Evolutionary conservation across 2,329 filamentous ascomycete species (phyloP).

Genomic region (Fusarium compactum): DNA sequence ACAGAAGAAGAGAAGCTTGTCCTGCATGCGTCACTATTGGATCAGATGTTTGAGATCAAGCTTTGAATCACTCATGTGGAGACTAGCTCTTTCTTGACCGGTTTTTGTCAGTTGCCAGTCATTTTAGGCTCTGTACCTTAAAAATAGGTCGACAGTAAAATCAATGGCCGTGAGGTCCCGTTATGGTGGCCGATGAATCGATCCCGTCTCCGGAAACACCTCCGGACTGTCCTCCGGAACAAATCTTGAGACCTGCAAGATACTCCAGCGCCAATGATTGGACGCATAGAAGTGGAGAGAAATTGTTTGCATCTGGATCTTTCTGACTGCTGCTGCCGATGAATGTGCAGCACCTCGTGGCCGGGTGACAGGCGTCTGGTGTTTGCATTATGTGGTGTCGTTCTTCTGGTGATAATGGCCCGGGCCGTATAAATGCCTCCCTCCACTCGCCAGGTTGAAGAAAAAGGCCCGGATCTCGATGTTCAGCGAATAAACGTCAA

Average conservation of each 20-base stretch:
- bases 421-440: slow-evolving; percentile 18
- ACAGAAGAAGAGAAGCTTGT: slow-evolving; percentile 11
- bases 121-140: not conserved
- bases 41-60: slow-evolving; percentile 16
- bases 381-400: slow-evolving; percentile 17
- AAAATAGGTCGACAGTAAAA: not conserved
- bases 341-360: slow-evolving; percentile 28
- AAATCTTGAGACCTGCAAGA: slow-evolving; percentile 21
- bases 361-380: slow-evolving; percentile 32
- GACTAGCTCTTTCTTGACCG: slow-evolving; percentile 1
- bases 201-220: slow-evolving; percentile 36
- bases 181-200: slow-evolving; percentile 30
- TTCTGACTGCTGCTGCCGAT: slow-evolving; percentile 14
- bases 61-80: slow-evolving; percentile 19
- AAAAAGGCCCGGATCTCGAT: slow-evolving; percentile 39
- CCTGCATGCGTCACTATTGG: slow-evolving; percentile 35
- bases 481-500: slow-evolving; percentile 18
- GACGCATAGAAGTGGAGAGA: slow-evolving; percentile 32
- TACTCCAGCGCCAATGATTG: slow-evolving; percentile 8
- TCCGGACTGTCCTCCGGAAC: slow-evolving; percentile 37
- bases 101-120: not conserved
- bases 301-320: slow-evolving; percentile 15
- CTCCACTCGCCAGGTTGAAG: slow-evolving; percentile 26
- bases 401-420: slow-evolving; percentile 6
- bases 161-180: slow-evolving; percentile 3